Conservation (phyloP, 2,329 filamentous ascomycete species). For the Neopestalotiopsis sp. region DNA sequence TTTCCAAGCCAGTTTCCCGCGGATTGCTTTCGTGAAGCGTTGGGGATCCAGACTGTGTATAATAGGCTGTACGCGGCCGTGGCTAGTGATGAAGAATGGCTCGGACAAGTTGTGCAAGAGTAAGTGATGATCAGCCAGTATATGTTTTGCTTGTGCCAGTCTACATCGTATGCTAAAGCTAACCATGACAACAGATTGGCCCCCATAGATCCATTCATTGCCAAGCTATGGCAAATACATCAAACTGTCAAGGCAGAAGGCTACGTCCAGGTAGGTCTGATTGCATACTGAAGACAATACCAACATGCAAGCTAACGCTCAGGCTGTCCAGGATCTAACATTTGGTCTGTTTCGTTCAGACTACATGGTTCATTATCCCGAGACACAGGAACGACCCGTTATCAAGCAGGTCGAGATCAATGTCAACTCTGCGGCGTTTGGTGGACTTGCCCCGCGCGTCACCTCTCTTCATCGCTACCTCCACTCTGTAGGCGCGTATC, state of each 20-base stretch:
- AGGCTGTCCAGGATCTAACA: conserved; percentile 47
- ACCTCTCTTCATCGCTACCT: conserved; percentile 73
- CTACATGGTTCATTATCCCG: conserved; percentile 88
- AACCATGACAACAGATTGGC: conserved; percentile 66
- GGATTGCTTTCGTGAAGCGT: conserved; percentile 81
- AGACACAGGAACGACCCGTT: conserved; percentile 57
- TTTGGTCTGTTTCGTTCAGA: conserved; percentile 94
- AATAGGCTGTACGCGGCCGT: conserved; percentile 93
- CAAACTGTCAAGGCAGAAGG: conserved; percentile 84
- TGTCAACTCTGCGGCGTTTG: conserved; percentile 96
- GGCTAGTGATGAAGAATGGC: conserved; percentile 82
- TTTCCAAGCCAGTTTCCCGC: conserved; percentile 91
- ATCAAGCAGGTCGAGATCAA: conserved; percentile 99
- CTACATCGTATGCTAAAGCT: neutral
- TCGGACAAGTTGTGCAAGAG: conserved; percentile 82
- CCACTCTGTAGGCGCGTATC: neutral
- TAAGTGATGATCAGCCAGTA: conserved; percentile 53
- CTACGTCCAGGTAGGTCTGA: conserved; percentile 73
- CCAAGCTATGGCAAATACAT: conserved; percentile 87
- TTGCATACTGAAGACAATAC: conserved; percentile 11
- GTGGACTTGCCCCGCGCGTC: conserved; percentile 84
- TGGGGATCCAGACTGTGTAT: conserved; percentile 79
- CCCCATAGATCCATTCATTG: conserved; percentile 91
- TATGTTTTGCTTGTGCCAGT: conserved; percentile 4
- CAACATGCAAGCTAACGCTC: conserved; percentile 16